Base-by-base conservation (phyloP, 805 yeast genomes). In the Pichia rugopelliculosa region DNA sequence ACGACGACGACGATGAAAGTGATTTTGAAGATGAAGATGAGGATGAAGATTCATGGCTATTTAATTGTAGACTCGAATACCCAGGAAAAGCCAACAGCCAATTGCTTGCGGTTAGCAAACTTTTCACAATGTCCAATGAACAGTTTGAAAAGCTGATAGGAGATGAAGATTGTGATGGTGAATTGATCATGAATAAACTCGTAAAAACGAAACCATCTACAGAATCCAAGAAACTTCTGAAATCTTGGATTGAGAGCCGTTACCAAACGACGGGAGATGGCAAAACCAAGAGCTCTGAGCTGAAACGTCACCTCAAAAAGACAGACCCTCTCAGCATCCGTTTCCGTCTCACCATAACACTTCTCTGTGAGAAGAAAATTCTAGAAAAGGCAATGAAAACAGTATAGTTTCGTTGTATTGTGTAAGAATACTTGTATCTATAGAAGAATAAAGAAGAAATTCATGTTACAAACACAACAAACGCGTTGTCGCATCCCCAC, bases 31-130 rank as follows among this genome's bases (percentile, higher is more conserved):
- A 55, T n/a, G 64, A 59, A 4, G 55, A 58, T 24, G 64, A 62
- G 3, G 66, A 67, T 1, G 70, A 70, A 39, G 55, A 56, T 9
- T 57, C 62, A 22, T 61, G 65, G 65, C 45, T 61, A 39, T 51
- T 54, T n/a, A 54, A 52, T 25, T 51, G 60, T 26, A 52, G 48
- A 56, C 69, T 22, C 70, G 82, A 82, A 62, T 59, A 53, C 39
- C 61, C 68, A 41, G 86, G 83, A 1, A 62, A 61, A 20, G 72
- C 75, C 11, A 66, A 79, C 0, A 59, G 60, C 3, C 65, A 72
- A n/a, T 68, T 80, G 0, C 66, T 65, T 52, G 75, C 79, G 0
- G 47, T 73, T 22, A 56, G 69, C 15, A 71, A 60, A 22, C 50
- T 74, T 4, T 49, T 72, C 4, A 56, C 71, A 47, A 53, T 56